Evolutionary conservation across 306 rosid species (phyloP).

Genomic region (Hippophae gyantsensis): DNA sequence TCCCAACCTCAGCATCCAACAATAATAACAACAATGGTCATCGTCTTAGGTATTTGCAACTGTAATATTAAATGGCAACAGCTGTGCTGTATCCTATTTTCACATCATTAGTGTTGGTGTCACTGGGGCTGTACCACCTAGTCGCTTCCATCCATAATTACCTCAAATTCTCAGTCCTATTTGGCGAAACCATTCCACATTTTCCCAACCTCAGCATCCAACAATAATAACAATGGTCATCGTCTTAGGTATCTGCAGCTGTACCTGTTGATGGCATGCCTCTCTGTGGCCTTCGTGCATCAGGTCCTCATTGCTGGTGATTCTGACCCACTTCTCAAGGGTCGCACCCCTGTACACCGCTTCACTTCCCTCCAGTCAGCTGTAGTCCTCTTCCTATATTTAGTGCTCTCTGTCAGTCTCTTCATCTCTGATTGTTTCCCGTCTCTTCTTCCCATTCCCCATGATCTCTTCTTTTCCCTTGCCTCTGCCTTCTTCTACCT

Average conservation of each 20-base stretch:
- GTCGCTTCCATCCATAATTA: conserved; percentile 36
- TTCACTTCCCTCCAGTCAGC: conserved; percentile 71
- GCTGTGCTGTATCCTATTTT: conserved; percentile 43
- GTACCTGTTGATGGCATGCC: conserved; percentile 35
- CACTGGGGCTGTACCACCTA: conserved; percentile 67
- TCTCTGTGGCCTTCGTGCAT: conserved; percentile 44
- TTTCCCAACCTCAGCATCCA: conserved; percentile 28
- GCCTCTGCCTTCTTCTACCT: conserved; percentile 60
- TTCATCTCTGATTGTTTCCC: conserved; percentile 49
- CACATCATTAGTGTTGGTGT: conserved; percentile 35
- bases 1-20: conserved; percentile 28
- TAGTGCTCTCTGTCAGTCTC: conserved; percentile 44
- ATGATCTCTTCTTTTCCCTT: conserved; percentile 60
- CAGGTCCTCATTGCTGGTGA: conserved; percentile 43
- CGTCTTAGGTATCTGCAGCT: conserved; percentile 51
- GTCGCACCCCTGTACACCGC: conserved; percentile 73
- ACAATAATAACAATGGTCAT: conserved; percentile 15
- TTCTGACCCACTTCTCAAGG: conserved; percentile 64
- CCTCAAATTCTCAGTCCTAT: conserved; percentile 66
- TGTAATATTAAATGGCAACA: conserved; percentile 43
- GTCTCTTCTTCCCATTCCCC: conserved; percentile 39
- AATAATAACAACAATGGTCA: no score
- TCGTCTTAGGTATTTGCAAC: conserved; percentile 51
- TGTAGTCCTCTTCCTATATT: conserved; percentile 43
- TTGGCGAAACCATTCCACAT: conserved; percentile 75